Evolutionary conservation across 768 basidiomycete species (phyloP).

Genomic region (Daedaleopsis sinensis): DNA sequence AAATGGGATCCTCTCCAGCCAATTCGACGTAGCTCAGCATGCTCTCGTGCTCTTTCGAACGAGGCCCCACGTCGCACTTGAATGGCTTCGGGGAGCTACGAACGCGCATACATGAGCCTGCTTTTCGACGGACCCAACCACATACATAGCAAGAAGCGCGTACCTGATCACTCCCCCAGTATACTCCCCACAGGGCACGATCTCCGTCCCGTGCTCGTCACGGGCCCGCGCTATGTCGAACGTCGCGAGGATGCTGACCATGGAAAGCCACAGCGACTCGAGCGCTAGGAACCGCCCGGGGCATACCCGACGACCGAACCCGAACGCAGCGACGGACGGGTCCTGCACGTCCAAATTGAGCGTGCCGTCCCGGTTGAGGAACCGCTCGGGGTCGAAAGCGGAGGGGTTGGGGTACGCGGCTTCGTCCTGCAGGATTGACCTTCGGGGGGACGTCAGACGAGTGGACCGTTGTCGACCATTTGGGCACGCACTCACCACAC

Average conservation of each 20-base stretch:
- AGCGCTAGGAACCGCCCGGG: conserved; percentile 26
- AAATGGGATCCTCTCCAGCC: too few species aligned
- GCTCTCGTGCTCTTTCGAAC: background rate
- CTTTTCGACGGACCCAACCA: too few species aligned
- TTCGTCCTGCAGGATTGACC: background rate
- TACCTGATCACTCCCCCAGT: conserved; percentile 34
- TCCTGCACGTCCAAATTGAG: conserved; percentile 2
- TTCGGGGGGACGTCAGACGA: too few species aligned
- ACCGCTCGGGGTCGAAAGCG: conserved; percentile 15
- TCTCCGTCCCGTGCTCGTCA: conserved; percentile 20
- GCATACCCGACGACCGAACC: conserved; percentile 19
- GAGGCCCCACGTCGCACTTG: background rate
- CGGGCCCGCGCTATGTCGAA: conserved; percentile 18
- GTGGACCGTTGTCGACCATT: too few species aligned
- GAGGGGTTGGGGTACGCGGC: conserved; percentile 11
- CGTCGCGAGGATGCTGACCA: conserved; percentile 24
- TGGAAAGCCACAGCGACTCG: conserved; percentile 22
- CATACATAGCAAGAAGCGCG: conserved; percentile 8
- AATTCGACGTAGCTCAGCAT: background rate
- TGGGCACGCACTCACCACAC: conserved; percentile 16
- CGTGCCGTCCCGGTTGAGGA: conserved; percentile 7
- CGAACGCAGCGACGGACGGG: conserved; percentile 13
- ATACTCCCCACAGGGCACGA: conserved; percentile 36
- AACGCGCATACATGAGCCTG: background rate
- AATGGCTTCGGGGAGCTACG: background rate